Evolutionary conservation across 768 basidiomycete genomes (phyloP).

Genomic region (Lyophyllum atratum): DNA sequence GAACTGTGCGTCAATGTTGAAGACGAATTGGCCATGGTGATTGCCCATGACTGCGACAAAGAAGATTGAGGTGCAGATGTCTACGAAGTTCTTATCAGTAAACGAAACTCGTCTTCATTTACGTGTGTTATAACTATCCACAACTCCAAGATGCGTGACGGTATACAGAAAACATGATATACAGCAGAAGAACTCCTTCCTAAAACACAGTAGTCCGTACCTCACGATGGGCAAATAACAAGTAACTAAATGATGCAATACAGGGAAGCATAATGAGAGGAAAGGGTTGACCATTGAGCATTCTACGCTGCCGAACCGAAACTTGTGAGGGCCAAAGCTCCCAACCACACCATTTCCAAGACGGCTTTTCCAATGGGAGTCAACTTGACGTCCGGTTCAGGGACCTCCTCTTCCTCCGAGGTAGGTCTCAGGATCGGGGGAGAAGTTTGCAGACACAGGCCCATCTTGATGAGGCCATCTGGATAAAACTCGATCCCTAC

Average conservation of each 20-base stretch:
- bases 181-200: background rate
- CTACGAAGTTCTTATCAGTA: background rate
- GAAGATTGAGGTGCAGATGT: too few species aligned
- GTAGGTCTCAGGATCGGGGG: slow-evolving; percentile 26
- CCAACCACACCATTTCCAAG: slow-evolving; percentile 58
- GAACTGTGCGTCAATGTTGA: slow-evolving; percentile 2
- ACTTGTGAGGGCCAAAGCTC: slow-evolving; percentile 52
- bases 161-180: slow-evolving; percentile 1
- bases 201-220: background rate
- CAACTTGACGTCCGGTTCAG: slow-evolving; percentile 44
- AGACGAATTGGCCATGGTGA: background rate
- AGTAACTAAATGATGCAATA: background rate
- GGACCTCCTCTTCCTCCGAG: slow-evolving; percentile 41
- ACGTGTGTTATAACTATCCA: background rate
- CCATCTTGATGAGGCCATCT: slow-evolving; percentile 76
- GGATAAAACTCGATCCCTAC: slow-evolving; percentile 78
- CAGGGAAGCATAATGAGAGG: background rate
- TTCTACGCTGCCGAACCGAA: slow-evolving; percentile 35
- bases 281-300: background rate
- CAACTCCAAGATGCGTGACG: background rate
- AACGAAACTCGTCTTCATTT: background rate
- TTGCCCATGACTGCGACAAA: background rate
- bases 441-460: slow-evolving; percentile 50
- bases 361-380: slow-evolving; percentile 57
- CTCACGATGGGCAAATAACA: background rate